Evolutionary conservation across 306 rosid genomes (phyloP), one percentile per base, ranked within the genome.

Genomic region (Prinsepia uniflora): DNA sequence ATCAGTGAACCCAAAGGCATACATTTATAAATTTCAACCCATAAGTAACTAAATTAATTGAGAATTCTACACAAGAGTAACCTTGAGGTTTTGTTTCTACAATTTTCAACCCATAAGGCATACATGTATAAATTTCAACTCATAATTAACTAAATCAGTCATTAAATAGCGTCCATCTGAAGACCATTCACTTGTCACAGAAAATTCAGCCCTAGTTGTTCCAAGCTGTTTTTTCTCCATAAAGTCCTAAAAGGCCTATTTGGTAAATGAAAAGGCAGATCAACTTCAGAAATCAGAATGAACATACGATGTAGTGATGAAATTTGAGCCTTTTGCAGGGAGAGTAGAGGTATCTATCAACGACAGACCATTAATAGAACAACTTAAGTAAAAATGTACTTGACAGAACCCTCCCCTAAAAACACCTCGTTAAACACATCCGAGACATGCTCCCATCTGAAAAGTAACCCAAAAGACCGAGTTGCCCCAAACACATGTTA

Each of bases 131-230:
- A 54, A 65, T 64, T 44, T 50, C 45, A 18, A 74, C 64, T 22
- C 74, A 62, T 52, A 67, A 44, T 67, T 18, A 42, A 22, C 20
- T 60, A 48, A 58, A 53, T n/a, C 97, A 44, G 98, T 93, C 98
- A 93, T 88, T 87, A 93, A 90, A 81, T 88, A 93, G 77, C 86
- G 73, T 59, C 98, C 98, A 83, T 90, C 92, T 1, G 98, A 86
- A 68, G 98, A 93, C 97, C 98, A 93, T 80, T 93, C 98, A 72
- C 97, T 88, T 24, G 97, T 83, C 74, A 93, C 97, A 44, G 98
- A 93, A 83, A 90, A 88, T 77, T 90, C 98, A 45, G 96, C 96
- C 83, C 76, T 90, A 4, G 92, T 90, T 78, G 86, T 15, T 70
- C 70, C 86, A 72, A 93, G 85, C 80, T 87, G 96, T 65, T 87